Conservation (phyloP, 495 filamentous ascomycete species). For the Xylaria acuta region DNA sequence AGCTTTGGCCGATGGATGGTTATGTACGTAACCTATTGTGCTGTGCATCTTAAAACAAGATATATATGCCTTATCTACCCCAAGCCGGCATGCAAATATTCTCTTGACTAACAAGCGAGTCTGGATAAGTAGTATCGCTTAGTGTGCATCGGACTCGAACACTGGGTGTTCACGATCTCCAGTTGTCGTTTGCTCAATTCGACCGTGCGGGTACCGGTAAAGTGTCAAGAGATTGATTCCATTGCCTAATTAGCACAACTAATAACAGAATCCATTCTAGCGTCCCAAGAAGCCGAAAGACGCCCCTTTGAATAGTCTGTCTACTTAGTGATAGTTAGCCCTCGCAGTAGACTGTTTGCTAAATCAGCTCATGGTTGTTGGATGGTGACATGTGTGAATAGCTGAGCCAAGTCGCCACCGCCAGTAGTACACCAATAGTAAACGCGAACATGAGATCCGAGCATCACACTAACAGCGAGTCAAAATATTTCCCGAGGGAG, state of each 20-base stretch:
- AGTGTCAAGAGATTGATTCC: not conserved
- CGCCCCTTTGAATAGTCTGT: not conserved
- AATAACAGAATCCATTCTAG: not conserved
- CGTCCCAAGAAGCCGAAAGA: not conserved
- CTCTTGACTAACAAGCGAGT: slow-evolving; percentile 6
- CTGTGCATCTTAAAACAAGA: not conserved
- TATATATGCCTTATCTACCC: not conserved
- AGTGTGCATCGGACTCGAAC: not conserved
- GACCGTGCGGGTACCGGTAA: not conserved
- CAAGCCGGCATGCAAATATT: not conserved
- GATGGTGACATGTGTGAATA: no score
- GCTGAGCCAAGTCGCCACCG: not conserved
- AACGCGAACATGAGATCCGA: slow-evolving; percentile 1
- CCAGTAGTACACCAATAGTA: not conserved
- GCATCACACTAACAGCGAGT: slow-evolving; percentile 1
- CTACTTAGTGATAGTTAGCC: not conserved
- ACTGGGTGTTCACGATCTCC: not conserved
- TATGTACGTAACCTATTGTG: not conserved
- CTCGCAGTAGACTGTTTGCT: not conserved
- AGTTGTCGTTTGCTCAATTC: not conserved
- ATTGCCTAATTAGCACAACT: not conserved
- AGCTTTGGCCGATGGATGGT: not conserved
- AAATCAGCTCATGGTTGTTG: not conserved
- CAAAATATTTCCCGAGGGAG: slow-evolving; percentile 3
- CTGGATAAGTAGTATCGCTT: not conserved